Percentiles rank a stretch among this genome's conserved stretches.
Conservation (phyloP, 2,329 filamentous ascomycete genomes). For the Albophoma yamanashiensis region DNA sequence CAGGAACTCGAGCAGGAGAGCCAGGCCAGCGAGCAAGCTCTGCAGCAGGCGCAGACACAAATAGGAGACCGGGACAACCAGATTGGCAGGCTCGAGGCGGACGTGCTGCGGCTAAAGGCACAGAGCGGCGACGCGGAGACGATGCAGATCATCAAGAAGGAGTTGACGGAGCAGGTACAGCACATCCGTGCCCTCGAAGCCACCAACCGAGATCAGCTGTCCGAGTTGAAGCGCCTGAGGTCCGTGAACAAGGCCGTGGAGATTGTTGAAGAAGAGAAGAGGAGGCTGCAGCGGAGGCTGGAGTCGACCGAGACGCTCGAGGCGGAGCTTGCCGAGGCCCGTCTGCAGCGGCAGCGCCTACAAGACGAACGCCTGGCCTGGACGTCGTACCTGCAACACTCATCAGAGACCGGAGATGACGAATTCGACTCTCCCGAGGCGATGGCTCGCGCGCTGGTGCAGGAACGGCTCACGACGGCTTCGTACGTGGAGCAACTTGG, state of each 20-base stretch:
- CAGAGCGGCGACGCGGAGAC: slow-evolving; percentile 82
- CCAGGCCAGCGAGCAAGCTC: slow-evolving; percentile 40
- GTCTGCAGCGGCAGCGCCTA: slow-evolving; percentile 73
- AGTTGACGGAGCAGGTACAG: slow-evolving; percentile 83
- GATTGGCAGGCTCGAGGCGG: slow-evolving; percentile 68
- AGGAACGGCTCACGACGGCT: slow-evolving; percentile 70
- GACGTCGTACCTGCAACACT: slow-evolving; percentile 71
- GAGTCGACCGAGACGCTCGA: slow-evolving; percentile 65
- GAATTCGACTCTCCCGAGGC: slow-evolving; percentile 85
- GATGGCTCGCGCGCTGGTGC: slow-evolving; percentile 72
- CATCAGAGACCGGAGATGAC: slow-evolving; percentile 47
- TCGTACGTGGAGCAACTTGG: slow-evolving; percentile 75
- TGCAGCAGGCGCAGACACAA: slow-evolving; percentile 54
- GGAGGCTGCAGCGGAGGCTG: slow-evolving; percentile 66
- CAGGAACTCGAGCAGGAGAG: slow-evolving; percentile 51
- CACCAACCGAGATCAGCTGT: slow-evolving; percentile 66
- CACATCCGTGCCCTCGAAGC: slow-evolving; percentile 80
- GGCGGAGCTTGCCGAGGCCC: slow-evolving; percentile 65
- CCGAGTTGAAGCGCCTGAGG: slow-evolving; percentile 72
- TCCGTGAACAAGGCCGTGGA: slow-evolving; percentile 80
- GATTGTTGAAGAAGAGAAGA: slow-evolving; percentile 91
- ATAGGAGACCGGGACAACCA: slow-evolving; percentile 58
- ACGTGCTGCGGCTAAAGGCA: slow-evolving; percentile 74
- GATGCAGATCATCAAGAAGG: slow-evolving; percentile 71
- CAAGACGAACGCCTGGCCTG: slow-evolving; percentile 84